These are phyloP conservation scores for Verticillium albo-atrum DNA, from an alignment of 2,329 filamentous ascomycete species.

Conservation along the genomic window DNA sequence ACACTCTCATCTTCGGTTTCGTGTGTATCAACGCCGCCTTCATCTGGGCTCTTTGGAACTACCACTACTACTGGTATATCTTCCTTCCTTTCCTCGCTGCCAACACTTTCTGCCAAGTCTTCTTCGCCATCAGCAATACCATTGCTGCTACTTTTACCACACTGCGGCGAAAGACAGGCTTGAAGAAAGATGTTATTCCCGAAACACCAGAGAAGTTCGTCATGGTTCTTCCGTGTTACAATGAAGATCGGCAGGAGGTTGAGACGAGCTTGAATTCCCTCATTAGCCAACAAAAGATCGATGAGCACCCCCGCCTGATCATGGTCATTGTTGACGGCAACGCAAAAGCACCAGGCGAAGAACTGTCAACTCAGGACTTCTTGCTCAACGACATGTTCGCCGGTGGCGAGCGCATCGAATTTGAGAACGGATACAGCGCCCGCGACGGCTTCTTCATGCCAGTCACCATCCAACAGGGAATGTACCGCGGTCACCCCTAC, in stretches of 20 bases:
- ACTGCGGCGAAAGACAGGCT: conserved; percentile 21
- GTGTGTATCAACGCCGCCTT: conserved; percentile 26
- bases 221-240: conserved; percentile 43
- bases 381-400: conserved; percentile 41
- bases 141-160: conserved; percentile 23
- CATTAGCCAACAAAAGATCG: conserved; percentile 36
- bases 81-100: conserved; percentile 41
- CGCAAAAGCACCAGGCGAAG: conserved; percentile 39
- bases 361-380: conserved; percentile 41
- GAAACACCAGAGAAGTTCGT: conserved; percentile 36
- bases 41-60: conserved; percentile 30
- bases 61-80: conserved; percentile 36
- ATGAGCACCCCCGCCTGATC: conserved; percentile 34
- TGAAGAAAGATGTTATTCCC: conserved; percentile 23
- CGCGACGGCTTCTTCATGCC: conserved; percentile 42
- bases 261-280: conserved; percentile 40
- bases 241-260: conserved; percentile 40
- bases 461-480: conserved; percentile 35
- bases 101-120: conserved; percentile 35
- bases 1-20: conserved; percentile 29
- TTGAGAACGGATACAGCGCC: conserved; percentile 39
- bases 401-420: conserved; percentile 22
- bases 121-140: conserved; percentile 35
- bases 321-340: conserved; percentile 46
- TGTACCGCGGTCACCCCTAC: conserved; percentile 40